Base-by-base conservation (phyloP, 2,329 filamentous ascomycete genomes). In the Mycocentrospora acerina region DNA sequence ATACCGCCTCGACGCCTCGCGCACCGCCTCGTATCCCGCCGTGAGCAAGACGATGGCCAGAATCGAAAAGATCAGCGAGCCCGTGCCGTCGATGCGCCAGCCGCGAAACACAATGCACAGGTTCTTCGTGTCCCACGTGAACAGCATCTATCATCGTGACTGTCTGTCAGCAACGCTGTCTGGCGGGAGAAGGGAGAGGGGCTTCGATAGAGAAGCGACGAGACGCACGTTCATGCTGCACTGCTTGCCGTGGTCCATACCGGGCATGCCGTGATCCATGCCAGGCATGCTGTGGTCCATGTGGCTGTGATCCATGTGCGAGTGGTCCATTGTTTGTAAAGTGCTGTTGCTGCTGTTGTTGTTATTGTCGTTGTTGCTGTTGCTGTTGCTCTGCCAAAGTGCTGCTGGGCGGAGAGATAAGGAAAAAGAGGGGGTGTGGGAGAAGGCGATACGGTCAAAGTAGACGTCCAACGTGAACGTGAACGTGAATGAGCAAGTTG, bases 31-130 rank as follows among this genome's bases (percentile, higher is more conserved):
- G 75, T 97, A 98, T 51, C 89, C 90, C n/a, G 90, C 88, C 24
- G 86, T 86, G 50, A 98, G 76, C 44, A 86, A 77, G 44, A 94
- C 80, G 56, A 98, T 84, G 53, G 82, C 87, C 53, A 93, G 57
- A 44, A 98, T 83, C 18, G 91, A 95, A 60, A 90, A 68, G 66
- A 96, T 59, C 41, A 98, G 84, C 24, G 86, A 86, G 35, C 80
- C 60, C 3, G 83, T 83, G 45, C 84, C 83, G 46, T 79, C 83
- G 68, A 98, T 73, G 71, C 88, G 90, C 93, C 93, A 98, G 70
- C 84, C 82, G 57, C 78, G 79, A 77, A 97, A 98, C 68, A 98
- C 81, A 69, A 98, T 94, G 78, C 93, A 98, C 51, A 98, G 88
- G 71, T 97, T 86, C 40, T 78, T 81, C 3, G 90, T 91, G 67